phyloP scores from a whole-genome alignment of 441 rosid species.

The Gossypium davidsonii region DNA sequence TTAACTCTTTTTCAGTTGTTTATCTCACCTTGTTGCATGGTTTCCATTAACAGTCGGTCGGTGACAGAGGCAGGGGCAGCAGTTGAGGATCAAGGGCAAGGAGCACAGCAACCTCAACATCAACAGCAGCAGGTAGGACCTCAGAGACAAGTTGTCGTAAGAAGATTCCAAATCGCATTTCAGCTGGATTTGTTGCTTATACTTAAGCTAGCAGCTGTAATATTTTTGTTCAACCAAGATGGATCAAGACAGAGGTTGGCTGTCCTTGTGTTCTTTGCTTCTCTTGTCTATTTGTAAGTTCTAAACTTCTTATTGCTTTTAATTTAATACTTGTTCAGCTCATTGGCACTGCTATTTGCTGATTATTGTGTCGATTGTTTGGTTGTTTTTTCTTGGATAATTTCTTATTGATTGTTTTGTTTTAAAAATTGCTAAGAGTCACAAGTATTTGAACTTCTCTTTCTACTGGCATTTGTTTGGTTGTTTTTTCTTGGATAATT shows the following conservation, averaged over 20 bases:
- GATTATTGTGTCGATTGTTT: background rate
- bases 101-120: slow-evolving; percentile 45
- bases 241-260: slow-evolving; percentile 88
- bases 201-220: slow-evolving; percentile 81
- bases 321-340: background rate
- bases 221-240: slow-evolving; percentile 93
- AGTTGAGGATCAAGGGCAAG: slow-evolving; percentile 43
- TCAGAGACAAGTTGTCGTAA: slow-evolving; percentile 65
- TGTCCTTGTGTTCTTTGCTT: slow-evolving; percentile 75
- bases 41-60: slow-evolving; percentile 28
- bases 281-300: slow-evolving; percentile 79
- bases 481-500: background rate
- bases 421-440: background rate
- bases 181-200: slow-evolving; percentile 86
- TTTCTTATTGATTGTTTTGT: background rate
- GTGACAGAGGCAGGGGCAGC: slow-evolving; percentile 34
- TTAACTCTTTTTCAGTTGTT: background rate
- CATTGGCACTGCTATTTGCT: background rate
- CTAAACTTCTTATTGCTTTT: slow-evolving; percentile 9
- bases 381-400: background rate
- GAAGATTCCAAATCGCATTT: slow-evolving; percentile 88
- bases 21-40: slow-evolving; percentile 10
- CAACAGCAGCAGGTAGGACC: slow-evolving; percentile 61
- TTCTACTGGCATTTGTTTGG: background rate
- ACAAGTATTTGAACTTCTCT: background rate